Base-by-base conservation (phyloP, 169 alveolate species). In the Besnoitia besnoiti region DNA sequence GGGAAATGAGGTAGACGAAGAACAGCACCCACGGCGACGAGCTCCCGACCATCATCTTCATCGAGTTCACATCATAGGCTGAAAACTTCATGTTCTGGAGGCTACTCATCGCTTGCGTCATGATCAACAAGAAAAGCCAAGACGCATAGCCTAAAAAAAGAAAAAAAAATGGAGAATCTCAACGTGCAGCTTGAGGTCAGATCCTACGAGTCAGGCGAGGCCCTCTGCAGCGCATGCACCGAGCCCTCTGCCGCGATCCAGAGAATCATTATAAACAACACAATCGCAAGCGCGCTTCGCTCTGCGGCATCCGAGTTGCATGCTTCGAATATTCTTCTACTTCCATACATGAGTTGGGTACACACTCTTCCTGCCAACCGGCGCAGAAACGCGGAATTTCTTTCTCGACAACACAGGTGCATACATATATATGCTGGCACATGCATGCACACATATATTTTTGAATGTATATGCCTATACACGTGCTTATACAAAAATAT, bases 1-100 rank as follows among this genome's bases (percentile, higher is more conserved):
- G 44, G 16, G 87, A 77, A 44, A 77, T 77, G 40, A 77, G 87
- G 55, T 77, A 77, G 87, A 77, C 87, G 59, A 77, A 55, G 40
- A 77, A 55, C 33, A 77, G 59, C 14, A 77, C 87, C 61, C 87
- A 39, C 33, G 87, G 87, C 37, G 61, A 40, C 3, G 87, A 77
- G 55, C 61, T 42, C 39, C 87, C 87, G 59, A 77, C 40, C 87
- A 77, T 77, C 49, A 77, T 44, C 59, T 44, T 77, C 61, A 77
- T 39, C 0, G 87, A 77, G 59, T 42, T 77, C 35, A 77, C 87
- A 55, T 77, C 87, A 37, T 77, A 77, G 37, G n/a, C 33, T 39
- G 87, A 77, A 12, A 77, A 77, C 87, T 77, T 2, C 87, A 77
- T 77, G 59, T 35, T 37, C 55, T 77, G 61, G 16, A 77, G 87